phyloP scores from a whole-genome alignment of 805 yeast genomes.

The Dipodascus albidus region DNA sequence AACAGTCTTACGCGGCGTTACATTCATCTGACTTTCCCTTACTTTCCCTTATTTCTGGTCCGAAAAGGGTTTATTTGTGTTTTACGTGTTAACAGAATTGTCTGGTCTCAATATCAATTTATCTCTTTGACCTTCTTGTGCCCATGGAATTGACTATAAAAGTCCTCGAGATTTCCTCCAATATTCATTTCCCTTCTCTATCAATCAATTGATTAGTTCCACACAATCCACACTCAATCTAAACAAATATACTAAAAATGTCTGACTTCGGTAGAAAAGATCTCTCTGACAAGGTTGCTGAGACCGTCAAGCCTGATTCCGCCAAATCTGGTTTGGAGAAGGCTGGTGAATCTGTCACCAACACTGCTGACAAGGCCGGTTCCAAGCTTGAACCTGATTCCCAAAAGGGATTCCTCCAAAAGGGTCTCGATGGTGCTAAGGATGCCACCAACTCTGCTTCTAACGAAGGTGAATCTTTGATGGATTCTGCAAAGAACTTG shows the following conservation, averaged over 20 bases:
- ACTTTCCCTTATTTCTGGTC: too few relatives aligned
- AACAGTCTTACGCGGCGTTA: too few relatives aligned
- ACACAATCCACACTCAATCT: not conserved
- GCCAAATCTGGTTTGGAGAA: constrained; percentile 54
- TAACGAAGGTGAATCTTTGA: constrained; percentile 34
- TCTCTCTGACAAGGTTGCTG: constrained; percentile 56
- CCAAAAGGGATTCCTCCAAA: constrained; percentile 61
- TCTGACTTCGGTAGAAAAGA: constrained; percentile 54
- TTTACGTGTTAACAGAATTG: too few relatives aligned
- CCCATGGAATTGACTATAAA: not conserved
- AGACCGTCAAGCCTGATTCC: constrained; percentile 57
- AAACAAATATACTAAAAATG: not conserved
- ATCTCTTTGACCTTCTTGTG: not conserved
- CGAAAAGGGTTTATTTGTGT: too few relatives aligned
- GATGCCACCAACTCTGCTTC: constrained; percentile 49
- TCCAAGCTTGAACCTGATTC: constrained; percentile 48
- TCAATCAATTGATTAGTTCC: too few relatives aligned
- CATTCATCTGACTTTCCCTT: too few relatives aligned
- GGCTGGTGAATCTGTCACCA: constrained; percentile 62
- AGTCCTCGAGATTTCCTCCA: not conserved
- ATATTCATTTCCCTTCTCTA: not conserved
- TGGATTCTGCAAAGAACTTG: constrained; percentile 2
- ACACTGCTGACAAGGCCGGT: constrained; percentile 53
- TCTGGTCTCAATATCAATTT: too few relatives aligned
- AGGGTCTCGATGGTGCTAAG: constrained; percentile 49